Evolutionary conservation across 495 filamentous ascomycete species (phyloP).

Genomic region (Neurospora sp.): DNA sequence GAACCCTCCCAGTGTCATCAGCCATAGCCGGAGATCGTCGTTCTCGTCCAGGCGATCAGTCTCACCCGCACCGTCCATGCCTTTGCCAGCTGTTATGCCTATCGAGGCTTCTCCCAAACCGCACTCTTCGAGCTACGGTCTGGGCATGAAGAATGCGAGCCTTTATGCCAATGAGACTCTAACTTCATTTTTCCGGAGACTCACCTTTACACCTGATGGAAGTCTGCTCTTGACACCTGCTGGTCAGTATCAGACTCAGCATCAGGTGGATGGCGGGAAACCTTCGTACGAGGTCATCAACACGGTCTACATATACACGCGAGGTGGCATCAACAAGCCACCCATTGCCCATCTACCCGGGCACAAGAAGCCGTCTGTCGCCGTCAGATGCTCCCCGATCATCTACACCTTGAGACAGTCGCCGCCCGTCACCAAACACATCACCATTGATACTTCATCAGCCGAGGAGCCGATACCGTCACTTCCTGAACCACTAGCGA

Average conservation of each 20-base stretch:
- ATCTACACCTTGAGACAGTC: slow-evolving; percentile 71
- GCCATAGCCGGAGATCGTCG: slow-evolving; percentile 86
- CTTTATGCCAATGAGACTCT: slow-evolving; percentile 97
- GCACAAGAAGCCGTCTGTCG: slow-evolving; percentile 97
- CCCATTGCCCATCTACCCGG: slow-evolving; percentile 96
- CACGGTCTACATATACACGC: slow-evolving; percentile 96
- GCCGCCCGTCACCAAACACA: slow-evolving; percentile 64
- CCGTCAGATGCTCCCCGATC: slow-evolving; percentile 85
- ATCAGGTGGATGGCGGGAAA: slow-evolving; percentile 60
- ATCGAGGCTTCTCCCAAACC: slow-evolving; percentile 81
- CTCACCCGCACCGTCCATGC: slow-evolving; percentile 91
- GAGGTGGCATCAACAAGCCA: slow-evolving; percentile 92
- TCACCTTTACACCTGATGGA: slow-evolving; percentile 92
- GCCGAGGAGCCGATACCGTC: slow-evolving; percentile 72
- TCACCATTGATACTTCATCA: slow-evolving; percentile 89
- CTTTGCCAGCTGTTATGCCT: slow-evolving; percentile 93
- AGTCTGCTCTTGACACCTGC: slow-evolving; percentile 93
- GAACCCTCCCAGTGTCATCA: slow-evolving; percentile 84
- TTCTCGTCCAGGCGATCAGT: slow-evolving; percentile 90
- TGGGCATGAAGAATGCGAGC: slow-evolving; percentile 71
- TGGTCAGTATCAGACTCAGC: slow-evolving; percentile 83
- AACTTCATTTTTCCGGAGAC: slow-evolving; percentile 90
- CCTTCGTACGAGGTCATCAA: slow-evolving; percentile 80
- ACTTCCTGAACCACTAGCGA: slow-evolving; percentile 71
- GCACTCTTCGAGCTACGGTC: slow-evolving; percentile 39